Conservation (phyloP, 768 basidiomycete genomes). For the Naganishia antarctica region DNA sequence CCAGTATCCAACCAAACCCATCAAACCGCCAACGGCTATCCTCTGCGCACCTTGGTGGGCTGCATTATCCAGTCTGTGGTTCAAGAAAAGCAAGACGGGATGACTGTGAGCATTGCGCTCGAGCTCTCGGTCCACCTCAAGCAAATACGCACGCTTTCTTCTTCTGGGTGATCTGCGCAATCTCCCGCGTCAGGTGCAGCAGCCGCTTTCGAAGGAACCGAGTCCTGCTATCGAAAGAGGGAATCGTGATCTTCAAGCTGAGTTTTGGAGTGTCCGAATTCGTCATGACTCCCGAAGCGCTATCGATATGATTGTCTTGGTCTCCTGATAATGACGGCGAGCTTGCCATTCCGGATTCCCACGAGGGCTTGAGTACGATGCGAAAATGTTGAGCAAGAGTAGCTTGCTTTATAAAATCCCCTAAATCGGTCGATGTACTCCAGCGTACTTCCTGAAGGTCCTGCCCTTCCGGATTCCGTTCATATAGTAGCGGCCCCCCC, state of each 20-base stretch:
- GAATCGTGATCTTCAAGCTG: constrained; percentile 57
- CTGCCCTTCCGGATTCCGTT: constrained; percentile 33
- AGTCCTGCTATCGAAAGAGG: constrained; percentile 62
- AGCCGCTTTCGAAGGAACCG: constrained; percentile 58
- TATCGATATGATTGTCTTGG: too few species aligned
- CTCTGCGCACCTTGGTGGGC: constrained; percentile 59
- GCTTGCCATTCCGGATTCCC: constrained; percentile 41
- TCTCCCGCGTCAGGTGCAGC: constrained; percentile 51
- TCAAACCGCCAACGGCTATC: constrained; percentile 60
- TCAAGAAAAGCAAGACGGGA: not conserved
- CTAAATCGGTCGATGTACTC: constrained; percentile 62
- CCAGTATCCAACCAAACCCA: constrained; percentile 63
- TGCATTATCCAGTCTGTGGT: constrained; percentile 52
- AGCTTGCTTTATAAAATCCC: constrained; percentile 63
- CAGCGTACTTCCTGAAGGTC: constrained; percentile 53
- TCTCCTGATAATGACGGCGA: too few species aligned
- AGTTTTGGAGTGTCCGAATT: constrained; percentile 18
- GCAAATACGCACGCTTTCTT: constrained; percentile 54
- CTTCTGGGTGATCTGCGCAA: constrained; percentile 56
- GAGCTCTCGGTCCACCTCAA: not conserved
- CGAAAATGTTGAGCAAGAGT: constrained; percentile 58
- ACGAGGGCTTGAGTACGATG: constrained; percentile 50
- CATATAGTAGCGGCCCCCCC: constrained; percentile 46
- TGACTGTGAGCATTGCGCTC: too few species aligned
- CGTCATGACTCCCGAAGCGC: not conserved